A percentile compares a stretch with the other conserved stretches of the same genome.
These are phyloP conservation scores for slime mould (Dictyostelium discoideum) DNA, from an alignment of 78 protist genomes.

Conservation along the genomic window DNA sequence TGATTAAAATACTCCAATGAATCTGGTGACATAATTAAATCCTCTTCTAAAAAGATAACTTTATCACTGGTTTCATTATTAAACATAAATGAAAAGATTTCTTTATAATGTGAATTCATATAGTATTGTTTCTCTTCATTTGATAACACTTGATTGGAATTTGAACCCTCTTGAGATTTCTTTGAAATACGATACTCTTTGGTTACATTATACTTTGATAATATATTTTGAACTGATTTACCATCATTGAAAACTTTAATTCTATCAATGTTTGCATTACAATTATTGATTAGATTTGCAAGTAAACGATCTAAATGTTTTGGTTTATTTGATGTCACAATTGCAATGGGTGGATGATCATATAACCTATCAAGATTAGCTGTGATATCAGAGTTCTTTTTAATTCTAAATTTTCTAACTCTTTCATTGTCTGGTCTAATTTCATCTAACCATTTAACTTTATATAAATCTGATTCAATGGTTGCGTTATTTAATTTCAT, in stretches of 20 bases:
- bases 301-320: slow-evolving; percentile 43
- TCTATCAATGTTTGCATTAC: neutral
- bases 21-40: slow-evolving; percentile 88
- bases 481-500: slow-evolving; percentile 13
- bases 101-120: slow-evolving; percentile 18
- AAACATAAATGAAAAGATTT: neutral
- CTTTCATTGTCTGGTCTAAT: slow-evolving; percentile 15
- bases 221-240: neutral
- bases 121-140: slow-evolving; percentile 22
- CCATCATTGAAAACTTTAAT: slow-evolving; percentile 64
- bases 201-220: neutral
- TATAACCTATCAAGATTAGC: neutral
- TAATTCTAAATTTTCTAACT: slow-evolving; percentile 14
- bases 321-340: slow-evolving; percentile 55
- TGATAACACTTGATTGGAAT: neutral
- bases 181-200: neutral
- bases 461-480: neutral
- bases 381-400: neutral
- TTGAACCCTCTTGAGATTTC: neutral
- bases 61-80: neutral
- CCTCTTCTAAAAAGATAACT: slow-evolving; percentile 82
- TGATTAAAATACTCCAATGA: slow-evolving; percentile 83
- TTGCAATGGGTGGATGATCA: slow-evolving; percentile 37
- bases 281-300: neutral
- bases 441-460: slow-evolving; percentile 19